Conservation (phyloP, 768 basidiomycete species). For the Mycena vitilis region DNA sequence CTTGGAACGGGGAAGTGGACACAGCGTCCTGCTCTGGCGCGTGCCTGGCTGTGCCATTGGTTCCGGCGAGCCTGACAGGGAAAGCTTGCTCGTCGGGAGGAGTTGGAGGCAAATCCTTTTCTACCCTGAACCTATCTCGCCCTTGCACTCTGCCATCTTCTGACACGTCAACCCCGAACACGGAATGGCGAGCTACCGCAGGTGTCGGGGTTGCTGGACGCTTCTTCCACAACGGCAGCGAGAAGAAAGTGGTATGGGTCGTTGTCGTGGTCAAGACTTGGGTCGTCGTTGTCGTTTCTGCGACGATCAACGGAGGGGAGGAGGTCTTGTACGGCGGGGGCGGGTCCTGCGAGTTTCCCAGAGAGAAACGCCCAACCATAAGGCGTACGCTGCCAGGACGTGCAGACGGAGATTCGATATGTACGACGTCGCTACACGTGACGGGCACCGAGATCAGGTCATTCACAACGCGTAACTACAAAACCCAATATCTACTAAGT, state of each 20-base stretch:
- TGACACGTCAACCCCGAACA: constrained; percentile 38
- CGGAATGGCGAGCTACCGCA: constrained; percentile 43
- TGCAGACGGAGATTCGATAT: neutral
- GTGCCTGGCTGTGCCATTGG: constrained; percentile 9
- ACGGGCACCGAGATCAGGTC: neutral
- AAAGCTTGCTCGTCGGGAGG: constrained; percentile 46
- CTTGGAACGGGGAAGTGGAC: constrained; percentile 23
- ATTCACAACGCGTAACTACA: neutral
- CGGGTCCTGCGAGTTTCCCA: constrained; percentile 37
- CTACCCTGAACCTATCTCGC: constrained; percentile 43
- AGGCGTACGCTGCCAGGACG: constrained; percentile 12
- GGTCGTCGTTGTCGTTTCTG: constrained; percentile 62
- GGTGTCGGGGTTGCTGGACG: constrained; percentile 51
- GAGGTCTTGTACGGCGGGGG: constrained; percentile 51
- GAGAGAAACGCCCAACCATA: constrained; percentile 46
- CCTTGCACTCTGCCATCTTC: constrained; percentile 41
- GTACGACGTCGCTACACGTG: neutral
- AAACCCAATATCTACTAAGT: neutral
- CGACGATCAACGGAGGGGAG: constrained; percentile 49
- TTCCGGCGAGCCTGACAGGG: constrained; percentile 19
- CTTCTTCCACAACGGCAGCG: constrained; percentile 73
- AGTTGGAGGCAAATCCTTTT: constrained; percentile 66
- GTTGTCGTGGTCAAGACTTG: constrained; percentile 59
- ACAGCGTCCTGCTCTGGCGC: constrained; percentile 29
- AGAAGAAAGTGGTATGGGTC: constrained; percentile 69